Evolutionary conservation across 139 green algal species (phyloP), one percentile per base, ranked within the genome.

Genomic region (Haematococcus lacustris): DNA sequence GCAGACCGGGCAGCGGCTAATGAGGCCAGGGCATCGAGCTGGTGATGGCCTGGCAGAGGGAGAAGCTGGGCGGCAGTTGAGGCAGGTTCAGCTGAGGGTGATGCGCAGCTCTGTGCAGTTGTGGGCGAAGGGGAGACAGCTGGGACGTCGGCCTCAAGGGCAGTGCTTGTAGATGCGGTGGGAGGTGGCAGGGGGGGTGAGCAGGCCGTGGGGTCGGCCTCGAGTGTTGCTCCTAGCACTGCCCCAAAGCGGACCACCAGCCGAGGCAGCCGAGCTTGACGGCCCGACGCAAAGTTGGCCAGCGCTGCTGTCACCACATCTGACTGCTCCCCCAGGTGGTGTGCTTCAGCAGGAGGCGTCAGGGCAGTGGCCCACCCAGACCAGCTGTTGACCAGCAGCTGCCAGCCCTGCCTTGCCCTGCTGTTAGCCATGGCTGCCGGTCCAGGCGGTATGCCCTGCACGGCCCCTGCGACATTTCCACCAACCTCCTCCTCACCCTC

Each of bases 21-120:
- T 0, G 69, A 71, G 0, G 87, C 82, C 43, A 95, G 66, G 2
- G 85, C 86, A 59, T 93, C 85, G 0, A 88, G 25, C 30, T 43
- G 73, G 43, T 79, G 38, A n/a, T n/a, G n/a, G n/a, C n/a, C n/a
- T n/a, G n/a, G n/a, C n/a, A n/a, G n/a, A n/a, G n/a, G n/a, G n/a
- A n/a, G n/a, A n/a, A n/a, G n/a, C n/a, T n/a, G n/a, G n/a, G n/a
- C n/a, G n/a, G n/a, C n/a, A n/a, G 53, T 3, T 7, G 26, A 63
- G 26, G 26, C 13, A 57, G 13, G 13, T 21, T 21, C 47, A 28
- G 47, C 47, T 57, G 47, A 13, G 21, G 47, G 47, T 57, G 13
- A 28, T 13, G 13, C 21, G 47, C 47, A 28, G 13, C 13, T 57
- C 13, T n/a, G 47, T 13, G 47, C 7, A 5, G 9, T n/a, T 63